Base-by-base conservation (phyloP, 768 basidiomycete species). In the Mycena albidolilacea region DNA sequence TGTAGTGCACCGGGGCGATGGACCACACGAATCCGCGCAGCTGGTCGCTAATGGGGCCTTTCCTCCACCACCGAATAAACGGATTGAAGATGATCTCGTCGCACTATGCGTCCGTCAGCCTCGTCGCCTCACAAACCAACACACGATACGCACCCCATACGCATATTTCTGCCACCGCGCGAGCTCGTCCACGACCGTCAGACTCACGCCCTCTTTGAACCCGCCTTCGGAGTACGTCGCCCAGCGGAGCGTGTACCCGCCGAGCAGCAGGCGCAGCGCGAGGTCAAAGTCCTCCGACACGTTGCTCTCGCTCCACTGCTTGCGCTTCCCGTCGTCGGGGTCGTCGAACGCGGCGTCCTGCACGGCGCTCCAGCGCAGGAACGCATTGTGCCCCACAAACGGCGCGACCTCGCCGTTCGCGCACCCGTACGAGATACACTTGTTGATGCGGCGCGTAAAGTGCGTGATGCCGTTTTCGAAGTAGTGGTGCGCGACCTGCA, bases 391-490 rank as follows among this genome's bases (percentile, higher is more conserved):
- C 9, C 94, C 94, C 52, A 95, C 94, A 75, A 95, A 95, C 0
- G 94, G 94, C 10, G 91, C 91, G 30, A 94, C 92, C 80, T 95
- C 93, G 35, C 93, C 93, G 73, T 95, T 95, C 9, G 93, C 91
- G 73, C 91, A 91, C 15, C 91, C 90, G 80, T 93, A 90, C 5
- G 92, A 91, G 71, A 95, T 95, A 66, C 87, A 93, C 80, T 88
- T 90, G 83, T 97, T 96, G 82, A 97, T 95, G 41, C 95, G 89
- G n/a, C 90, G 90, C 6, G 96, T 97, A 84, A 97, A 97, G 83
- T 92, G 92, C 7, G 96, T 92, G 79, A 97, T 92, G 5, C 93
- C 94, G 78, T 96, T 96, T 81, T 97, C 95, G 75, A 97, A 96
- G 82, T 95, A 96, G 79, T 95, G 93, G 80, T 93, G 83, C 0